Evolutionary conservation across 179 eudicot species (phyloP), one percentile per base, ranked within the genome.

Genomic region (Camellia oleifera): DNA sequence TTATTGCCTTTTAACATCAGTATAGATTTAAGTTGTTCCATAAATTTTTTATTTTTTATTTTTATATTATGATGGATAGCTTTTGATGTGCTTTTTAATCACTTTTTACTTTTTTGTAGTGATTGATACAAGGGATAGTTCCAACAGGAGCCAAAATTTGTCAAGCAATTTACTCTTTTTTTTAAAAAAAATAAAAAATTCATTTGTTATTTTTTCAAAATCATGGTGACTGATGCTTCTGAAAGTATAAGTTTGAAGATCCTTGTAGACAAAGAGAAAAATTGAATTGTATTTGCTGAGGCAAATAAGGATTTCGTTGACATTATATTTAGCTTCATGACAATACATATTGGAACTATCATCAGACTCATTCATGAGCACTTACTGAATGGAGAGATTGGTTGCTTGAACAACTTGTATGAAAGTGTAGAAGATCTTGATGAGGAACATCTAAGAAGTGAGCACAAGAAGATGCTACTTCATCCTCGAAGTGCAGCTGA

Each of bases 401-500:
- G 32, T 26, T 26, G 32, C 32, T 26, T 26, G 32, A 26, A 26
- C 23, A 26, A 26, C 32, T 26, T 26, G 32, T 26, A 26, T 26
- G 32, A 26, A 26, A 26, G 32, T 26, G 32, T 26, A 26, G 32
- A 26, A 26, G 1, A 26, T 26, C 32, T 26, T 26, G 1, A 26
- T 53, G 60, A 52, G 44, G n/a, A 52, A 8, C 17, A 53, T 26
- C 63, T 53, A 5, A 18, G n/a, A 18, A 52, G 44, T 12, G 63
- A 26, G n/a, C 32, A 23, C 61, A 73, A 73, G 63, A 17, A 54
- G 17, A 53, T 73, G 18, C 46, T 73, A 10, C 63, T 73, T 13
- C n/a, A n/a, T 18, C 76, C 76, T 12, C 17, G 63, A 73, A 73
- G 76, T 53, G 44, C 76, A 54, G 18, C 63, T 18, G 76, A 73